Evolutionary conservation across 305 asterid species (phyloP).

Genomic region (Rubia tinctorum): DNA sequence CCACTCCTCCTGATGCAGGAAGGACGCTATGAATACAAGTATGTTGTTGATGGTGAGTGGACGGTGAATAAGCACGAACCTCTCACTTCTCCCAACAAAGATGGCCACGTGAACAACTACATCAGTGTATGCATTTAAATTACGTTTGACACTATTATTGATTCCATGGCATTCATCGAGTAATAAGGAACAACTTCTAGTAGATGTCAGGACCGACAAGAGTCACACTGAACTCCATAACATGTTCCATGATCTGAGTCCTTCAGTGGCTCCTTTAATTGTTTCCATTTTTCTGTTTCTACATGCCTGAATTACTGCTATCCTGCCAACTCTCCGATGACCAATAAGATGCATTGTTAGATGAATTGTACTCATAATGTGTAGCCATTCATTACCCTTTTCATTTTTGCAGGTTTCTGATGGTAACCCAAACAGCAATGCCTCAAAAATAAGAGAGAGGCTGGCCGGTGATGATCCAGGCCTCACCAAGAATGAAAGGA

Average conservation of each 20-base stretch:
- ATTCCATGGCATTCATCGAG: not conserved
- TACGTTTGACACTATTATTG: constrained; percentile 1
- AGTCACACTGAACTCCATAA: no score
- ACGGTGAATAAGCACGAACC: constrained; percentile 51
- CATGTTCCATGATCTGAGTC: no score
- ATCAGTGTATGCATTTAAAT: constrained; percentile 24
- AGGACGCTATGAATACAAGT: constrained; percentile 91
- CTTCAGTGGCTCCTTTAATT: no score
- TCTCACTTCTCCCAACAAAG: constrained; percentile 57
- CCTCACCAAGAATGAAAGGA: constrained; percentile 56
- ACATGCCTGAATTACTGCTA: no score
- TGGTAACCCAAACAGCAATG: constrained; percentile 37
- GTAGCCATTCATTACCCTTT: no score
- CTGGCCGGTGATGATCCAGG: constrained; percentile 57
- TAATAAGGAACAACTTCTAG: no score
- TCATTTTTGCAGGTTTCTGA: constrained; percentile 48
- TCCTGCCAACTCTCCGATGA: no score
- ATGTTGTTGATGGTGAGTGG: constrained; percentile 88
- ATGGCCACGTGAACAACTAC: constrained; percentile 89
- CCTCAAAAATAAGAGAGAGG: constrained; percentile 49
- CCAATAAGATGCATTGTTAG: not conserved
- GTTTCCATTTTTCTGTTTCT: no score
- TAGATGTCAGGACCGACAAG: no score
- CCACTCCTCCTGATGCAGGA: constrained; percentile 43
- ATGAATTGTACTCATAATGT: not conserved